Evolutionary conservation across 2,329 filamentous ascomycete species (phyloP), one percentile per base, ranked within the genome.

Genomic region (Penicillium hordei): DNA sequence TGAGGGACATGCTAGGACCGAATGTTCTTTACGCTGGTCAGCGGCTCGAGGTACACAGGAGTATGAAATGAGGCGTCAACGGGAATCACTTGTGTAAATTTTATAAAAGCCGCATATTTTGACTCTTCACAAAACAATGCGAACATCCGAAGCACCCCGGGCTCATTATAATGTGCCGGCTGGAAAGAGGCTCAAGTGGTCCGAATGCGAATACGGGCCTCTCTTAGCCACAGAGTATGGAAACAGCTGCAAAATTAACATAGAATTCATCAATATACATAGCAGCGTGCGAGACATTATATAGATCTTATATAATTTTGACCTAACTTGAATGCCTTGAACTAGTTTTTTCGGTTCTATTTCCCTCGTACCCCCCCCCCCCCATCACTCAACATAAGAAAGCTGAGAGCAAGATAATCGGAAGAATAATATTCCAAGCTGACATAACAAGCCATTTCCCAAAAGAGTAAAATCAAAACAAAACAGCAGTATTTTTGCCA

Each of bases 381-480:
- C n/a, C 31, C 31, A 33, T 45, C 8, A 12, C 21, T 48, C 50
- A 23, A 40, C 27, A 13, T 17, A 42, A 51, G 17, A 45, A 13
- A 52, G 36, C 27, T 29, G 27, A 52, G 27, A 25, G 38, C 4
- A 52, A 45, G 17, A 39, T 40, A n/a, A 21, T 52, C 23, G 25
- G 48, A 51, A 13, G 15, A 53, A 36, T 6, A 4, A 23, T 39
- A 13, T 38, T 49, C 33, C 48, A 27, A 23, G 48, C 46, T 52
- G 52, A 58, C 21, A 25, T 61, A 59, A 61, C 17, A 43, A 9
- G 29, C 31, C 43, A 48, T 48, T 45, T 49, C 60, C 36, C n/a
- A 33, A 68, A 68, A 53, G 2, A 61, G 70, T 36, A 70, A 72
- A 70, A 68, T 36, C 62, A 70, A 66, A 73, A 72, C 68, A 72